These are phyloP conservation scores for Monilinia vaccinii-corymbosi DNA, from an alignment of 2,329 filamentous ascomycete species.

Conservation along the genomic window DNA sequence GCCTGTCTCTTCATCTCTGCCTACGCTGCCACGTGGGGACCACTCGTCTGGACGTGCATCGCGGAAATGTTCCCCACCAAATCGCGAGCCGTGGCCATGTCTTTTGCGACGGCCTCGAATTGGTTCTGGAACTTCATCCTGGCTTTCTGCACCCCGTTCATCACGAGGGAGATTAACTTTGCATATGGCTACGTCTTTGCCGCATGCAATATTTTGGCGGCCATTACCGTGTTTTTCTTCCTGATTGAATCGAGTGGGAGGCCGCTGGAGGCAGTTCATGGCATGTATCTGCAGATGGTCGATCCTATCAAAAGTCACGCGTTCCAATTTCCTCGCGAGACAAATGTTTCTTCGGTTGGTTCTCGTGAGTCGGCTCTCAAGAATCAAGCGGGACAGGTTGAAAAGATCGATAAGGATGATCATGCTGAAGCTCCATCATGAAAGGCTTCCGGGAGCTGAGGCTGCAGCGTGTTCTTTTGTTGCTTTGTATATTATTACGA, in stretches of 20 bases:
- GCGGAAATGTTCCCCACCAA: slow-evolving; percentile 59
- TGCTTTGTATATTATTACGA: neutral
- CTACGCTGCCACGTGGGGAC: slow-evolving; percentile 63
- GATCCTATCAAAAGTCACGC: slow-evolving; percentile 30
- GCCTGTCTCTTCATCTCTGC: slow-evolving; percentile 67
- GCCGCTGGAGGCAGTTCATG: slow-evolving; percentile 23
- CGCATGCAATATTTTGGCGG: slow-evolving; percentile 56
- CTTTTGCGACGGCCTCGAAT: slow-evolving; percentile 51
- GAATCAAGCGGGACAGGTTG: too few relatives aligned
- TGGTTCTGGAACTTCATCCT: slow-evolving; percentile 68
- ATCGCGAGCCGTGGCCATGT: slow-evolving; percentile 52
- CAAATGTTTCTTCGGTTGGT: neutral
- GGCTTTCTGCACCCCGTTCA: slow-evolving; percentile 74
- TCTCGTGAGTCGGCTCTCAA: too few relatives aligned
- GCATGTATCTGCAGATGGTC: slow-evolving; percentile 22
- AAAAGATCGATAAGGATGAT: slow-evolving; percentile 1
- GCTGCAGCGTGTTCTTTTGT: neutral
- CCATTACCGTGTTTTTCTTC: slow-evolving; percentile 65
- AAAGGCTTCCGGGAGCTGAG: neutral
- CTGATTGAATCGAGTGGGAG: slow-evolving; percentile 52
- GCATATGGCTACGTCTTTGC: slow-evolving; percentile 68
- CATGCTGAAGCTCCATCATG: slow-evolving; percentile 1
- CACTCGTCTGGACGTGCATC: slow-evolving; percentile 59
- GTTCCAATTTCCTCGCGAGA: neutral
- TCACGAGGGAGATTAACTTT: slow-evolving; percentile 61